These are phyloP conservation scores for Phytophthora foliorum DNA, from an alignment of 352 stramenopile genomes.

Conservation along the genomic window DNA sequence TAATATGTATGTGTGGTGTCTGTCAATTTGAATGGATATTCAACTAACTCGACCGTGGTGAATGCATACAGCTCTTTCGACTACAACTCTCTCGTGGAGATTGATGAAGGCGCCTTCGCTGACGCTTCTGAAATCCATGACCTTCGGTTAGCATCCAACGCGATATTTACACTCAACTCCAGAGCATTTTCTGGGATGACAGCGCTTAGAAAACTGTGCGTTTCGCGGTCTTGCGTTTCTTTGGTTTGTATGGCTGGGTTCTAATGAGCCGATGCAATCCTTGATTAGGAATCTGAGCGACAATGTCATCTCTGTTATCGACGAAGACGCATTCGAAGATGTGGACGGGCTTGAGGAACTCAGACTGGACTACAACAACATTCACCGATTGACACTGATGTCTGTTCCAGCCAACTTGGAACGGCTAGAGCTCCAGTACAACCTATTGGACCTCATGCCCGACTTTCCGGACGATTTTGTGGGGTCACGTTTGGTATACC, in stretches of 20 bases:
- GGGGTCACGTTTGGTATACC: slow-evolving; percentile 45
- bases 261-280: slow-evolving; percentile 1
- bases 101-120: slow-evolving; percentile 55
- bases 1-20: neutral
- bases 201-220: slow-evolving; percentile 59
- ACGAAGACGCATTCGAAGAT: slow-evolving; percentile 54
- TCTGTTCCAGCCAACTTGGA: slow-evolving; percentile 52
- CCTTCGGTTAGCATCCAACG: slow-evolving; percentile 60
- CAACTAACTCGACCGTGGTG: slow-evolving; percentile 1
- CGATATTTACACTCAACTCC: slow-evolving; percentile 70
- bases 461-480: slow-evolving; percentile 44
- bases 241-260: neutral
- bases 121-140: slow-evolving; percentile 56
- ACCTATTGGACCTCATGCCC: slow-evolving; percentile 66
- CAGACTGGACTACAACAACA: slow-evolving; percentile 55
- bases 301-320: slow-evolving; percentile 78
- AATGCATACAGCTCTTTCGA: slow-evolving; percentile 60
- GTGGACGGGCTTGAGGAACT: slow-evolving; percentile 56
- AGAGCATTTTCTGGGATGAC: slow-evolving; percentile 66
- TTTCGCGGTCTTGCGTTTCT: neutral
- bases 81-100: slow-evolving; percentile 68
- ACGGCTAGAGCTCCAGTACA: slow-evolving; percentile 58
- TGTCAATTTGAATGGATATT: neutral
- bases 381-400: slow-evolving; percentile 54
- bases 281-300: slow-evolving; percentile 64